Base-by-base conservation (phyloP, 257 asterid species). In the Paulownia fortunei region DNA sequence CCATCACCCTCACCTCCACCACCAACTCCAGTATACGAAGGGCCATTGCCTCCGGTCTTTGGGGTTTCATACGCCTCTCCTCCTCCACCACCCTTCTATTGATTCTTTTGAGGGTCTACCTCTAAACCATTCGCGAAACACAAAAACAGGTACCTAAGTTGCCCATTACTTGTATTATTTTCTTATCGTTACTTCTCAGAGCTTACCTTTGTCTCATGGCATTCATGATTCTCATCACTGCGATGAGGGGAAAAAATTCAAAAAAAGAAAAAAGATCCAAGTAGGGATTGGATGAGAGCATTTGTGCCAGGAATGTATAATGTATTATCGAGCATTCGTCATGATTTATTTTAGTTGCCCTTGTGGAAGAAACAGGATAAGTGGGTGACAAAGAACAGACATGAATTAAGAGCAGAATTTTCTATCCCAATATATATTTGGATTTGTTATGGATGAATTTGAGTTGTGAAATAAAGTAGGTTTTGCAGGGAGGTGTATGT, bases 1-100 rank as follows among this genome's bases (percentile, higher is more conserved):
- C 91, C 93, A 6, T 56, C 85, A 0, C 81, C 83, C 0, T 67
- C 81, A 16, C 87, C 87, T 9, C 97, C 96, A 0, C 96, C 97
- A 0, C 97, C 96, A 16, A 30, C 90, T 52, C 96, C 97, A 8
- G 83, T 86, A 54, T 92, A 89, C 49, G 91, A 89, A 85, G 97
- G 96, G 60, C 97, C 97, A 51, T 71, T 92, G 80, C 96, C 98
- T 74, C 98, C 98, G 0, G 76, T 91, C 13, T 41, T 51, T 13
- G 94, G 94, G 44, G 87, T 91, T 15, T 85, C 97, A 47, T 91
- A 93, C 56, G 97, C 98, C 18, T 93, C 98, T 46, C 98, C 98
- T 15, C 98, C 98, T 0, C 98, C 98, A 30, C 98, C 98, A 19
- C 96, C 97, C 83, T 91, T 74, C 76, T 93, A 93, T 86, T 93